Evolutionary conservation across 805 yeast genomes (phyloP).

Genomic region (Wickerhamiella vanderwaltii): DNA sequence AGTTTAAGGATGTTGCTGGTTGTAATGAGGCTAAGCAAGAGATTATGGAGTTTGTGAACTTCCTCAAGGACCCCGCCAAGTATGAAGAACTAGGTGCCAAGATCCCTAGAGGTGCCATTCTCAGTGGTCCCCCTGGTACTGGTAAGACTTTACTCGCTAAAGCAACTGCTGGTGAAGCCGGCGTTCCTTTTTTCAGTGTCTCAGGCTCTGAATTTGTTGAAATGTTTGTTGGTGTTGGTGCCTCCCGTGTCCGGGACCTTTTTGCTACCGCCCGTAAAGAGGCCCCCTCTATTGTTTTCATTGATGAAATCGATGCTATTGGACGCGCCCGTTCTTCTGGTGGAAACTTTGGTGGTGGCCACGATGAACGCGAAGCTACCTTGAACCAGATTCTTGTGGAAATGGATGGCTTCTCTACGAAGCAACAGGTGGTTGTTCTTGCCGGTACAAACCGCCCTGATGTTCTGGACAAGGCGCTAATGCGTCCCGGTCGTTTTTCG

Average conservation of each 20-base stretch:
- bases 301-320: conserved; percentile 99
- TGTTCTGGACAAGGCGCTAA: conserved; percentile 78
- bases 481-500: conserved; percentile 97
- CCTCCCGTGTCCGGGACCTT: conserved; percentile 91
- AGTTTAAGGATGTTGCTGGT: conserved; percentile 93
- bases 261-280: conserved; percentile 83
- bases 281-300: conserved; percentile 93
- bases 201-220: conserved; percentile 97
- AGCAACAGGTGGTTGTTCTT: conserved; percentile 89
- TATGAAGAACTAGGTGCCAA: conserved; percentile 92
- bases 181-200: conserved; percentile 90
- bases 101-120: conserved; percentile 94
- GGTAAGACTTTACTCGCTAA: conserved; percentile 95
- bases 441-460: conserved; percentile 98
- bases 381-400: conserved; percentile 91
- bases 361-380: conserved; percentile 95
- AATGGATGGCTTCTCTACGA: conserved; percentile 91
- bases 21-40: conserved; percentile 94
- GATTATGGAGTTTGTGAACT: conserved; percentile 94
- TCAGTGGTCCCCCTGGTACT: conserved; percentile 98
- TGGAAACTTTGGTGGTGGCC: conserved; percentile 49
- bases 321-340: conserved; percentile 70
- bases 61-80: conserved; percentile 78
- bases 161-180: conserved; percentile 99
- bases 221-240: conserved; percentile 99